phyloP scores from a whole-genome alignment of 2,329 filamentous ascomycete genomes.

The Trichoderma hamatum region DNA sequence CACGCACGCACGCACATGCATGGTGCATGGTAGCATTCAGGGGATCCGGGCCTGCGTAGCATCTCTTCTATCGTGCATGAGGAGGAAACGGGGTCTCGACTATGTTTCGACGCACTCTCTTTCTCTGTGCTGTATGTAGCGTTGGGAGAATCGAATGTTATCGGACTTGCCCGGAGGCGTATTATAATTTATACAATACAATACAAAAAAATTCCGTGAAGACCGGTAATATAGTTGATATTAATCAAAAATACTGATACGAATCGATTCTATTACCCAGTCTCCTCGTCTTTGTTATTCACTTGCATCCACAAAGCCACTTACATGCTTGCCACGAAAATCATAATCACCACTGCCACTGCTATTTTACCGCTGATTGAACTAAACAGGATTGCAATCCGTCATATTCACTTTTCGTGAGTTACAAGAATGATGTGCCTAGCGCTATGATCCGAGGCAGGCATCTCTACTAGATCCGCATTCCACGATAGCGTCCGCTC shows the following conservation, averaged over 20 bases:
- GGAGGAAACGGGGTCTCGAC: not conserved
- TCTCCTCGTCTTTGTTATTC: too few species aligned
- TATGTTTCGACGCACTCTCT: not conserved
- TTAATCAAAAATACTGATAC: too few species aligned
- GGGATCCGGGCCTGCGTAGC: not conserved
- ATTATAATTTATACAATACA: not conserved
- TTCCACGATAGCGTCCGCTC: not conserved
- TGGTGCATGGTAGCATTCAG: not conserved
- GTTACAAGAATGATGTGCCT: not conserved
- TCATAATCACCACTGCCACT: not conserved
- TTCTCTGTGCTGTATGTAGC: not conserved
- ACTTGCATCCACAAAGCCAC: too few species aligned
- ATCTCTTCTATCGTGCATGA: not conserved
- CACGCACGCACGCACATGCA: not conserved
- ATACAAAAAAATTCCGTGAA: too few species aligned
- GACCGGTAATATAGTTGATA: too few species aligned
- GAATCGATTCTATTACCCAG: too few species aligned
- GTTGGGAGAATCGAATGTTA: too few species aligned
- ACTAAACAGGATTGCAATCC: too few species aligned
- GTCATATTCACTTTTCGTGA: too few species aligned
- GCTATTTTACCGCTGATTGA: not conserved
- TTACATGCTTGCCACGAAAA: not conserved
- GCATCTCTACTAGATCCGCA: not conserved
- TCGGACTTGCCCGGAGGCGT: not conserved
- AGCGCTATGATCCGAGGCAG: not conserved